Conservation (phyloP, 306 rosid genomes). For the Fragaria vesca region DNA sequence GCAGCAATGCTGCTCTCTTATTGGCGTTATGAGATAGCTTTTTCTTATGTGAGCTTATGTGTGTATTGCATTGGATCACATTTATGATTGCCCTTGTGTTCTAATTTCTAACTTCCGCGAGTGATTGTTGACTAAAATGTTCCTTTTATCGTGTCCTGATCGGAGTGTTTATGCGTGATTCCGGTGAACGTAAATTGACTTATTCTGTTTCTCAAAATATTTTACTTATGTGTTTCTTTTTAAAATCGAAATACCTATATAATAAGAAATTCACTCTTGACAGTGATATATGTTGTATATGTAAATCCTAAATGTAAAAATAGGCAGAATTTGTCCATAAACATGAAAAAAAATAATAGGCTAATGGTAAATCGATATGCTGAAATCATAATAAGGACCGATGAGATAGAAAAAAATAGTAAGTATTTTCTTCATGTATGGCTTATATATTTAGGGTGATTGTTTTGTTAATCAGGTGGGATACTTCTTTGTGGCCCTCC, state of each 20-base stretch:
- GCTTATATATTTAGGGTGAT: constrained; percentile 27
- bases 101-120: background rate
- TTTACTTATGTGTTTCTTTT: background rate
- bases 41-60: background rate
- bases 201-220: background rate
- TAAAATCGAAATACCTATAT: too few relatives aligned
- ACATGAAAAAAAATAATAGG: too few relatives aligned
- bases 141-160: background rate
- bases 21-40: background rate
- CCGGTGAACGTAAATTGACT: background rate
- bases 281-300: too few relatives aligned
- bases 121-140: background rate
- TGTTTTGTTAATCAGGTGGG: constrained; percentile 70
- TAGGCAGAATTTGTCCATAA: too few relatives aligned
- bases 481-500: constrained; percentile 99
- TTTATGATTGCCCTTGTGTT: background rate
- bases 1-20: constrained; percentile 15
- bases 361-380: too few relatives aligned
- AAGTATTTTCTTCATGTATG: constrained; percentile 4
- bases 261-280: too few relatives aligned
- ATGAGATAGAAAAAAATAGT: too few relatives aligned
- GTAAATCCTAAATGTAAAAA: too few relatives aligned
- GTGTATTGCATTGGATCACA: background rate
- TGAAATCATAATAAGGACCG: too few relatives aligned
- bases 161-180: background rate